Percentiles rank a stretch among this genome's conserved stretches.
These are phyloP conservation scores for Galerina marginata DNA, from an alignment of 768 basidiomycete species.

Conservation along the genomic window DNA sequence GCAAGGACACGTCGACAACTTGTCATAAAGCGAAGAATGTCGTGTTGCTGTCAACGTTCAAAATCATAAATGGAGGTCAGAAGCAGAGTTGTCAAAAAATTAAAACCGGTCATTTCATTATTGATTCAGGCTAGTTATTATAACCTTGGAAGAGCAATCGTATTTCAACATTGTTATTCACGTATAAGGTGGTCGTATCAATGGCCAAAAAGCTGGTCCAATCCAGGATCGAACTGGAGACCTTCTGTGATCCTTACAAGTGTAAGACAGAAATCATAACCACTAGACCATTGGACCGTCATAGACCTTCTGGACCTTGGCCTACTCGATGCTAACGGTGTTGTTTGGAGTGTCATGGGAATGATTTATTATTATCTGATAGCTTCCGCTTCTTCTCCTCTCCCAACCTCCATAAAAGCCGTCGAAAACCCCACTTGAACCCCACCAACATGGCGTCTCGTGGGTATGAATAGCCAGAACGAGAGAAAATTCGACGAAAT, in stretches of 20 bases:
- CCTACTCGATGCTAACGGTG: background rate
- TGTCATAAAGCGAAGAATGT: slow-evolving; percentile 7
- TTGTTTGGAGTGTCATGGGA: background rate
- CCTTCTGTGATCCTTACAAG: slow-evolving; percentile 37
- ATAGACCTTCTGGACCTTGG: background rate
- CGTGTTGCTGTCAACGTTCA: slow-evolving; percentile 2
- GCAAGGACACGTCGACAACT: slow-evolving; percentile 19
- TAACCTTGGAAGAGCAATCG: no score
- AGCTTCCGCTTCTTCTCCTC: slow-evolving; percentile 6
- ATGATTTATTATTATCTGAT: background rate
- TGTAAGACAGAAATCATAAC: slow-evolving; percentile 60
- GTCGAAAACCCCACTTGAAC: slow-evolving; percentile 2
- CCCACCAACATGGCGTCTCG: slow-evolving; percentile 1
- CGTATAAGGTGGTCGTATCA: no score
- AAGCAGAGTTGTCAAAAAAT: background rate
- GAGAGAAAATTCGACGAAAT: slow-evolving; percentile 2
- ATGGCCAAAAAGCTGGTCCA: slow-evolving; percentile 42
- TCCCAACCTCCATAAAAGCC: slow-evolving; percentile 3
- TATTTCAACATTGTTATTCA: no score
- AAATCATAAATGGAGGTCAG: background rate
- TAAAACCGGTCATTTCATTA: background rate
- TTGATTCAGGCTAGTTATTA: no score
- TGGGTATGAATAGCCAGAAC: slow-evolving; percentile 4
- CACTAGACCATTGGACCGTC: slow-evolving; percentile 62
- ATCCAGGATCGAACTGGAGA: slow-evolving; percentile 52